phyloP scores from a whole-genome alignment of 1,284 basidiomycete species.

The Tilletia setariae region DNA sequence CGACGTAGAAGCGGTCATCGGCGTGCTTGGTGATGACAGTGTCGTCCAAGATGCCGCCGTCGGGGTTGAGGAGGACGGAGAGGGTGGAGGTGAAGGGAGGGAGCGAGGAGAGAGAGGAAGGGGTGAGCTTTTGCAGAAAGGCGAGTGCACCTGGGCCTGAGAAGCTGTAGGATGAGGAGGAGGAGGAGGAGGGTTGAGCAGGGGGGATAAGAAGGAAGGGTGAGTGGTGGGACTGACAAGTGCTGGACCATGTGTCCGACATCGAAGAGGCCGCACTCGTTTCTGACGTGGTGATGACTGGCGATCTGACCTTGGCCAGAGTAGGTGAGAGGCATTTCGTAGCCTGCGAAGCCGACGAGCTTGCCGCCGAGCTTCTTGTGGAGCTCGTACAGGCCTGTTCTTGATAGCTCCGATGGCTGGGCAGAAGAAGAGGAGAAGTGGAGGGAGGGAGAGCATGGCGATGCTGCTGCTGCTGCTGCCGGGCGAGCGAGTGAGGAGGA shows the following conservation, averaged over 20 bases:
- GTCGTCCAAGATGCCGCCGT: conserved; percentile 94
- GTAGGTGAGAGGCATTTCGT: conserved; percentile 88
- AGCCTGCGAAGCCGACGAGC: conserved; percentile 96
- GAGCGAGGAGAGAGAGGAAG: conserved; percentile 64
- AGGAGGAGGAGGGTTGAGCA: neutral
- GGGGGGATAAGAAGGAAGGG: no score
- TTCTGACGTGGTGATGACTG: conserved; percentile 86
- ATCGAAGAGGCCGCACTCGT: conserved; percentile 83
- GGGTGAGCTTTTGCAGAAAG: conserved; percentile 76
- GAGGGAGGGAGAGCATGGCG: no score
- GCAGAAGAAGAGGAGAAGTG: no score
- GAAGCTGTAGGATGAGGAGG: conserved; percentile 33
- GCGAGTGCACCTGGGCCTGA: conserved; percentile 56
- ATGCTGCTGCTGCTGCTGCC: no score
- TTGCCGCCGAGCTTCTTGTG: conserved; percentile 81
- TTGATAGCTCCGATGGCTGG: conserved; percentile 53
- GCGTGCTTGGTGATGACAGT: conserved; percentile 59
- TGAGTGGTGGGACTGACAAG: conserved; percentile 28
- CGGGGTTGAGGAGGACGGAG: conserved; percentile 80
- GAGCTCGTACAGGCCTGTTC: conserved; percentile 85
- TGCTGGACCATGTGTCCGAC: conserved; percentile 86
- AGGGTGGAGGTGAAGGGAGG: conserved; percentile 68
- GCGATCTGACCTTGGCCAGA: conserved; percentile 65
- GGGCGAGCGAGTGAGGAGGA: no score
- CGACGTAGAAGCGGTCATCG: conserved; percentile 76